A percentile compares a stretch with the other conserved stretches of the same genome.
Evolutionary conservation across 1,139 yeast genomes (phyloP).

Genomic region (Debaryomyces singareniensis): DNA sequence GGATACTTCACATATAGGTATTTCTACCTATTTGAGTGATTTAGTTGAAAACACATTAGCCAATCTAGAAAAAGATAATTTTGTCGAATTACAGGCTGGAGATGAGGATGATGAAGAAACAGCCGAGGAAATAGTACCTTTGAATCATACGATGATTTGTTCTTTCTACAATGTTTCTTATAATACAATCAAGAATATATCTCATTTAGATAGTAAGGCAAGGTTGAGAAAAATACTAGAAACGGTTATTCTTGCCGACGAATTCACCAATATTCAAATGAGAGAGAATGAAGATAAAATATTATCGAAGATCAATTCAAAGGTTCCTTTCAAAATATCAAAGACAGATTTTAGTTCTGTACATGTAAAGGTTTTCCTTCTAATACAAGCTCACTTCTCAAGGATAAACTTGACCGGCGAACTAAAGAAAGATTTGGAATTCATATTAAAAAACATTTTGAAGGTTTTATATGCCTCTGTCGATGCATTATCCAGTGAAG

Average conservation of each 20-base stretch:
- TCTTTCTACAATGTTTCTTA: constrained; percentile 64
- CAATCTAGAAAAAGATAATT: constrained; percentile 54
- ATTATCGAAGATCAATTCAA: constrained; percentile 46
- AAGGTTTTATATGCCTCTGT: constrained; percentile 59
- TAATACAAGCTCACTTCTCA: constrained; percentile 78
- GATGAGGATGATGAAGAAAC: constrained; percentile 32
- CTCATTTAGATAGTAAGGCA: constrained; percentile 47
- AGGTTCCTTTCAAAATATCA: constrained; percentile 52
- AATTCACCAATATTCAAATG: constrained; percentile 59
- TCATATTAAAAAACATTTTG: constrained; percentile 44
- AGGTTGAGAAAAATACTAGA: constrained; percentile 62
- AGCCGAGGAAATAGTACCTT: constrained; percentile 45
- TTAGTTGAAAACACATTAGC: constrained; percentile 67
- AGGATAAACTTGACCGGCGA: constrained; percentile 53
- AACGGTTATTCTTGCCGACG: constrained; percentile 59
- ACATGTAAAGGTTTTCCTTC: constrained; percentile 61
- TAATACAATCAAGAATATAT: constrained; percentile 56
- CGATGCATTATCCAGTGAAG: constrained; percentile 77
- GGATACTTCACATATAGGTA: constrained; percentile 57
- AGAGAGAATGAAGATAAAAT: constrained; percentile 51
- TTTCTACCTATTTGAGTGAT: constrained; percentile 80
- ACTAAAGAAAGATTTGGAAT: constrained; percentile 48
- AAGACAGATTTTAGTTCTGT: constrained; percentile 44
- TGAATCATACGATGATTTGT: constrained; percentile 70
- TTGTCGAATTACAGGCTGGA: constrained; percentile 53